Conservation (phyloP, 192 early-diverging fungal species). For the Rhizophagus prolifer region DNA sequence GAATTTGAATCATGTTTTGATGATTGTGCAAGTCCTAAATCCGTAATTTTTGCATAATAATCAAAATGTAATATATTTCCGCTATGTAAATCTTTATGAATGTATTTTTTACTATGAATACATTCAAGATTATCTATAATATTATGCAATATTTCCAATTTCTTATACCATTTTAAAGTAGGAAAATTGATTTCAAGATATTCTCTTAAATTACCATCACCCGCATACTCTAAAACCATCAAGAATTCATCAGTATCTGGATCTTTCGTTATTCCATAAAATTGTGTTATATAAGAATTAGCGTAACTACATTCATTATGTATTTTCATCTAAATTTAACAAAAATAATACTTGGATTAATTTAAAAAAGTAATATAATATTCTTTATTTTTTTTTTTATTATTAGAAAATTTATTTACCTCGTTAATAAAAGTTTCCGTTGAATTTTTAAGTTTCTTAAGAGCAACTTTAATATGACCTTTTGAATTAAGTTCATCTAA, state of each 20-base stretch:
- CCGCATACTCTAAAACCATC: not conserved
- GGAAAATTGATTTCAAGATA: not conserved
- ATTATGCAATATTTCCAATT: not conserved
- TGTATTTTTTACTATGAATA: slow-evolving; percentile 36
- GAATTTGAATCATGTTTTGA: slow-evolving; percentile 2
- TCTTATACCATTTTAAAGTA: slow-evolving; percentile 11
- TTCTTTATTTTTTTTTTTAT: too few species aligned
- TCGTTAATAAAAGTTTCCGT: not conserved
- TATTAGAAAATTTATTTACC: not conserved
- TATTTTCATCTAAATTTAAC: not conserved
- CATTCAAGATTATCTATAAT: not conserved
- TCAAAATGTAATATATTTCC: slow-evolving; percentile 8
- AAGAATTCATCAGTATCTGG: not conserved
- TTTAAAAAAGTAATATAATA: too few species aligned
- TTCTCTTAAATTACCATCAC: not conserved
- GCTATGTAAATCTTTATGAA: slow-evolving; percentile 34
- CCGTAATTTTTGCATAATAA: slow-evolving; percentile 32
- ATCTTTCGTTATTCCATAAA: slow-evolving; percentile 16
- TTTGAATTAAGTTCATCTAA: not conserved
- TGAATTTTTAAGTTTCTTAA: not conserved
- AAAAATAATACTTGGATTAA: too few species aligned
- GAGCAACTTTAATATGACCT: not conserved
- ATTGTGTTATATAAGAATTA: not conserved
- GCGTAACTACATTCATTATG: not conserved
- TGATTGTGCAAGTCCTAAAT: slow-evolving; percentile 27